These are phyloP conservation scores for Rhodamnia rubescens DNA, from an alignment of 345 rosid genomes.

Conservation along the genomic window DNA sequence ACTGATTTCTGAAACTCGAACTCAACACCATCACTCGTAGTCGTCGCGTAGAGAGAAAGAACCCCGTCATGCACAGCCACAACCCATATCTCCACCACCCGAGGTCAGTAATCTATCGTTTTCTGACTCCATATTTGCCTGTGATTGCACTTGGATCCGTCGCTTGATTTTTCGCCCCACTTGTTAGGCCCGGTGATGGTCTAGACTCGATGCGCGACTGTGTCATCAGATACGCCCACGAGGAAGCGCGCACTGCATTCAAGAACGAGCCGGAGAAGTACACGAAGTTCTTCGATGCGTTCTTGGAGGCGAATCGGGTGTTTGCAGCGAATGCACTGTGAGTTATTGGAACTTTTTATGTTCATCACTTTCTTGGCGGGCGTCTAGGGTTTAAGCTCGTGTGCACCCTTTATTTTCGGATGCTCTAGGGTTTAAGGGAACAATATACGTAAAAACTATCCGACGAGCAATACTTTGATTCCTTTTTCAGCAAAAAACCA, in stretches of 20 bases:
- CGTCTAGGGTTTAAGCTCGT: background rate
- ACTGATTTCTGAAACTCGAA: background rate
- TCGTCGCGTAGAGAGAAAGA: background rate
- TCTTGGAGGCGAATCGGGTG: background rate
- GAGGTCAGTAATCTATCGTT: background rate
- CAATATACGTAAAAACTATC: background rate
- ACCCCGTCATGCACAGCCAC: background rate
- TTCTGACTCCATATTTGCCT: background rate
- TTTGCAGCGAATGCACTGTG: accelerated
- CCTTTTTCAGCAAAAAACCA: background rate
- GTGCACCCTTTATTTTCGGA: background rate
- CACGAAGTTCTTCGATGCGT: background rate
- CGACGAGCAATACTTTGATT: background rate
- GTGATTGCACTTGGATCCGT: background rate
- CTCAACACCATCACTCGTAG: background rate
- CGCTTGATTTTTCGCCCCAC: background rate
- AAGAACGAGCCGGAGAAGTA: background rate
- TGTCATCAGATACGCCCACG: background rate
- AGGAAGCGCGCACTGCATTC: background rate
- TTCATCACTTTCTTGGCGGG: background rate
- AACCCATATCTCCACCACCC: background rate
- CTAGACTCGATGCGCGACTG: background rate
- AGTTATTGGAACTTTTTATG: background rate
- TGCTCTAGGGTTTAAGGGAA: background rate
- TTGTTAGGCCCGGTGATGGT: background rate